Evolutionary conservation across 1,284 basidiomycete species (phyloP), one percentile per base, ranked within the genome.

Genomic region (Trichosporon sp.): DNA sequence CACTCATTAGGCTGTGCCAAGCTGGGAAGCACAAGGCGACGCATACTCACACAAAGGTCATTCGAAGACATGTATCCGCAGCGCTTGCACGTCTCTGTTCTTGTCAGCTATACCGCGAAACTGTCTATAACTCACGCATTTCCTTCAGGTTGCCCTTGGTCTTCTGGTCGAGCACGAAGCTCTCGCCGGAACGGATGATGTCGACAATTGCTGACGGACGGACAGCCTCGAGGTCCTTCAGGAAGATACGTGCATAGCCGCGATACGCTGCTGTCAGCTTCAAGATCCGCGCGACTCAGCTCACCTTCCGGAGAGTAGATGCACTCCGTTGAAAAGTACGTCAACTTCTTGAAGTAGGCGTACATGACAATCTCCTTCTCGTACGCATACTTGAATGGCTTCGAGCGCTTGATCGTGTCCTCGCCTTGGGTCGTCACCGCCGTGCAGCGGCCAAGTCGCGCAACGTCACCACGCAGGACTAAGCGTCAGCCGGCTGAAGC

Each of bases 321-420:
- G 78, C 95, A 99, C 78, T 99, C 95, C 4, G 96, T 99, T 1
- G 94, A 97, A 80, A 98, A 98, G 80, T 99, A 99, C 74, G 97
- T 95, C 34, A 99, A 85, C 80, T 92, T 93, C 81, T 96, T 97
- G 83, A 97, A 97, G 81, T 97, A 97, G 10, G 95, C 95, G 77
- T 97, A 96, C 95, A 99, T 97, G 69, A 99, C 95, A 54, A 99
- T 99, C 81, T 99, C 95, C 82, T 99, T 99, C 82, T 99, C 96
- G 76, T 99, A 99, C 0, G 94, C 90, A 74, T 98, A 95, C 80
- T 98, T 99, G 86, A 99, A 99, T 3, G 95, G 95, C 81, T 99
- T 99, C 66, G 91, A 95, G 56, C 96, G 86, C 78, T 89, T 92
- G 77, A 99, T 98, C 0, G 92, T 95, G 74, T 95, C 91, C 77